Percentiles rank a stretch among this genome's conserved stretches.
phyloP scores from a whole-genome alignment of 768 basidiomycete genomes.

The Xanthoconium purpureum region DNA sequence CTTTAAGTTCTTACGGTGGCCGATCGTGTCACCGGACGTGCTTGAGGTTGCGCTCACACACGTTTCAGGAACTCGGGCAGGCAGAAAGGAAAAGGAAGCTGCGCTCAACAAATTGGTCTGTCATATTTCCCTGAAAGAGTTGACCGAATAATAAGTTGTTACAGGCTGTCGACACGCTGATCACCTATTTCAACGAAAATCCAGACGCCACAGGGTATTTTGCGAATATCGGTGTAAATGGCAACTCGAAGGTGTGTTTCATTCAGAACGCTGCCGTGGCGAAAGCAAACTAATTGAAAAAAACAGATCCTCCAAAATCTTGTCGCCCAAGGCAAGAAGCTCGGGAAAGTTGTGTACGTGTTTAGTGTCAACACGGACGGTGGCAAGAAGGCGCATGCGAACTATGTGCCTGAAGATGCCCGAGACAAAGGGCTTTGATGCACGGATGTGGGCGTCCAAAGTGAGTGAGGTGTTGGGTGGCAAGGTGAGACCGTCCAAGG shows the following conservation, averaged over 20 bases:
- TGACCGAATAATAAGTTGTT: neutral
- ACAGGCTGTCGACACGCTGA: conserved; percentile 69
- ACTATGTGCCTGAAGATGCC: conserved; percentile 64
- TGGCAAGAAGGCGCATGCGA: conserved; percentile 83
- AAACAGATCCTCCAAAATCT: conserved; percentile 69
- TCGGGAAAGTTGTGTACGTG: conserved; percentile 82
- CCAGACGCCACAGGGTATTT: conserved; percentile 68
- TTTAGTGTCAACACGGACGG: conserved; percentile 72
- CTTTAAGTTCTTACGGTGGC: conserved; percentile 81
- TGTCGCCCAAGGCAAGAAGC: conserved; percentile 73
- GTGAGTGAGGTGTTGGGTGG: conserved; percentile 83
- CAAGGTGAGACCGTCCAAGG: conserved; percentile 56
- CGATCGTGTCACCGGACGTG: conserved; percentile 28
- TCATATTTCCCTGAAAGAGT: neutral
- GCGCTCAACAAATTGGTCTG: conserved; percentile 73
- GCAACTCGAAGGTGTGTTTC: conserved; percentile 73
- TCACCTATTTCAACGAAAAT: conserved; percentile 75
- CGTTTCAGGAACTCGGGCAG: conserved; percentile 76
- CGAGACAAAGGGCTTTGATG: conserved; percentile 74
- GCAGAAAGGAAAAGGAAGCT: conserved; percentile 80
- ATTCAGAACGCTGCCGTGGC: neutral
- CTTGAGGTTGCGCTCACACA: neutral
- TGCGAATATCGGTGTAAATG: conserved; percentile 69
- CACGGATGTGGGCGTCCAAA: conserved; percentile 81
- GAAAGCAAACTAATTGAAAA: neutral